Base-by-base conservation (phyloP, 1,139 yeast species). In the Candida tropicalis region DNA sequence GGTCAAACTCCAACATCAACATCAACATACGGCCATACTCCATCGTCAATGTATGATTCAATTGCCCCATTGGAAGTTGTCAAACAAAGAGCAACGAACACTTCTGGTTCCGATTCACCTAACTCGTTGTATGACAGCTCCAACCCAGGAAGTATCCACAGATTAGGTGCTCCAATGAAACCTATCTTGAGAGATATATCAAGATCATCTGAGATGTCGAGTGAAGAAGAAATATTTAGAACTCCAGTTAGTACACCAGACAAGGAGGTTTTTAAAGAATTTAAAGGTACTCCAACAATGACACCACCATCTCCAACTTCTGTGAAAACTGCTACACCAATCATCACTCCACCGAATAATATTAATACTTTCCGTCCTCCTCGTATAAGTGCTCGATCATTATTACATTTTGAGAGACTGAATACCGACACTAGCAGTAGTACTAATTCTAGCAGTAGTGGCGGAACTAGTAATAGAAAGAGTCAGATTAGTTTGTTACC, bases 401-500 rank as follows among this genome's bases (percentile, higher is more conserved):
- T 28, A 31, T 20, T 40, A 17, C 40, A 45, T 29, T 37, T 28
- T 26, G 35, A 31, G 33, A 37, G 33, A 10, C 41, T 37, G 41
- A 40, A 36, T 28, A 27, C 36, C 5, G 38, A 35, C 6, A 28
- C 37, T 13, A 40, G 39, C 20, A 35, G 33, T 12, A 33, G 37
- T 20, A 25, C 35, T 12, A 42, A 40, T 25, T 37, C 39, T 11
- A 34, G 36, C 17, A 33, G 35, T 27, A 37, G 41, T 34, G 41
- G 41, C 6, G 39, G 40, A 2, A 35, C 39, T 12, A 28, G 31
- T 13, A 41, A 34, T 20, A 18, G 43, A 31, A 37, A 39, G n/a
- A 47, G 49, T 39, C 42, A 41, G 16, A 37, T 15, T 9, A 45
- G 45, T 31, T 18, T 31, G 22, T 40, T 44, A 13, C 54, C 55